Base-by-base conservation (phyloP, 148 eudicot genomes). In the Linanthus parryae region DNA sequence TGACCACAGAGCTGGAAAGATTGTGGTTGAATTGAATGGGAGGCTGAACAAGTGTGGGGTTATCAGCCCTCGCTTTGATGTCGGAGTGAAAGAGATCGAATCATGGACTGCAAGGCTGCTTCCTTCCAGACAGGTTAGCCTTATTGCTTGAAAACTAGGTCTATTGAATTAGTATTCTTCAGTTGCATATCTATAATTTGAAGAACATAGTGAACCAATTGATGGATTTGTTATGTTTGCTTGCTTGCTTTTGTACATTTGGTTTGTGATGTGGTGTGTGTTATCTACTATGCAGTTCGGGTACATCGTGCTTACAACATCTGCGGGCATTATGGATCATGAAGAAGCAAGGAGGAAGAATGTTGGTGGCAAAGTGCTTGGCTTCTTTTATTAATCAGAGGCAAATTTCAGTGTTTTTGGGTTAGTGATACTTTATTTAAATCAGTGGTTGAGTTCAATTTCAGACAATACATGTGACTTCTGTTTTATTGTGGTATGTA, bases 311-410 rank as follows among this genome's bases (percentile, higher is more conserved):
- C 73, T 82, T 31, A 82, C 88, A 22, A 82, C 88, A 15, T 78
- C 84, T 25, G 89, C 84, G 10, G 89, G 89, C 17, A 82, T 82
- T 54, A 82, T 82, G 89, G 88, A 82, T 40, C 89, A 82, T 16
- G 89, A 82, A 55, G 89, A 82, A 62, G 89, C 84, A 7, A 70
- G 89, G 56, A 78, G 89, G 61, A 82, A 82, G 72, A 82, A 82
- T 53, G 84, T 76, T 52, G 89, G 89, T 54, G 89, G 89, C 47
- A 82, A 82, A 72, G 84, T 82, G 20, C 84, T 82, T 22, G 88
- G 84, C 48, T 82, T 82, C 74, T 78, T 82, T 48, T 78, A 82
- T 69, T 81, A 61, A 75, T 58, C 14, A 8, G 49, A 49, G 38
- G 54, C 41, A 47, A 22, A n/a, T 47, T 36, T 26, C 37, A 45